A percentile compares a stretch with the other conserved stretches of the same genome.
These are phyloP conservation scores for Gleditsia sinensis DNA, from an alignment of 306 rosid genomes.

Conservation along the genomic window DNA sequence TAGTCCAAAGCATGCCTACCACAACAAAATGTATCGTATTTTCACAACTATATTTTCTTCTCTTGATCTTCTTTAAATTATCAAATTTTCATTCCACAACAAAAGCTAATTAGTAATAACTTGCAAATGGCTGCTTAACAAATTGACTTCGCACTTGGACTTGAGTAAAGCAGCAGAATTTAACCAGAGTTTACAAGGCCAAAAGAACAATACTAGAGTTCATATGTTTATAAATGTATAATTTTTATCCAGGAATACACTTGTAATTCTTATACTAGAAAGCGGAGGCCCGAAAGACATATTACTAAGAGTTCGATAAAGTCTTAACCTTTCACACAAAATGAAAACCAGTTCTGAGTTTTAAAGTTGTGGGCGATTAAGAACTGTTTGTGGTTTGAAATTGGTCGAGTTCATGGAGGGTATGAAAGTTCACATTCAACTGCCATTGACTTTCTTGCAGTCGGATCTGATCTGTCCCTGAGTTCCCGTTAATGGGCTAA, in stretches of 20 bases:
- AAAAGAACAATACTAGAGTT: too few species aligned
- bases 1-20: too few species aligned
- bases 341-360: not conserved
- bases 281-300: not conserved
- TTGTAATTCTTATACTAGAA: not conserved
- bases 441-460: constrained; percentile 66
- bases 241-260: not conserved
- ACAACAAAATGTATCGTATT: too few species aligned
- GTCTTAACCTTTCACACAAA: not conserved
- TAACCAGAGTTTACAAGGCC: not conserved
- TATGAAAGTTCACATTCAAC: constrained; percentile 38
- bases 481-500: constrained; percentile 54
- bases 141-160: too few species aligned
- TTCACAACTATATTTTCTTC: too few species aligned
- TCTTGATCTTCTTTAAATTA: too few species aligned
- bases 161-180: too few species aligned
- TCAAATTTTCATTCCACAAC: too few species aligned
- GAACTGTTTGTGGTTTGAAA: not conserved
- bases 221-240: too few species aligned
- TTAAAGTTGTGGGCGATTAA: not conserved
- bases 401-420: not conserved
- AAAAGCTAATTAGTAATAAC: too few species aligned
- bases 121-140: too few species aligned
- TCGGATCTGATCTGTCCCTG: constrained; percentile 63
- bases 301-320: not conserved